These are phyloP conservation scores for Eucalyptus cloeziana DNA, from an alignment of 345 rosid species.

Conservation along the genomic window DNA sequence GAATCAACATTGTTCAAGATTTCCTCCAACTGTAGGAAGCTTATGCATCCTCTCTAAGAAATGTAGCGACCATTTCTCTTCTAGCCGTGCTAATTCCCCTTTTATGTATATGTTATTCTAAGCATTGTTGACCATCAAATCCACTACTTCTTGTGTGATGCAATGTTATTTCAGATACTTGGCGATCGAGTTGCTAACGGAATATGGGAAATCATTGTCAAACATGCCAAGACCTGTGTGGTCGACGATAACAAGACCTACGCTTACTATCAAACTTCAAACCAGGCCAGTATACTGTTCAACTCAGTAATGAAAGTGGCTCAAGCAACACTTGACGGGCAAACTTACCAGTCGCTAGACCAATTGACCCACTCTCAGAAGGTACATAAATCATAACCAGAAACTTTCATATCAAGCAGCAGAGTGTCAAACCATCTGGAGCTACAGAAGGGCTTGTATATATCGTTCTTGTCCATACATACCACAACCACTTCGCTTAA, in stretches of 20 bases:
- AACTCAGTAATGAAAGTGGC: conserved; percentile 32
- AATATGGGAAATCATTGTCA: conserved; percentile 40
- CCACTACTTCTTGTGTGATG: background rate
- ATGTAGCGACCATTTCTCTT: conserved; percentile 17
- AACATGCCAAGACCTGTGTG: conserved; percentile 50
- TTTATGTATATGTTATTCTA: background rate
- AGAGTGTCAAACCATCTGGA: background rate
- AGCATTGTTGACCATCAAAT: background rate
- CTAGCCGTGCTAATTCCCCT: background rate
- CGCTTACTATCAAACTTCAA: conserved; percentile 11
- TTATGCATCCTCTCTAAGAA: conserved; percentile 4
- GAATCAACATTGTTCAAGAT: conserved; percentile 7
- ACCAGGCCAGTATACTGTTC: conserved; percentile 20
- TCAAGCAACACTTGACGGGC: conserved; percentile 25
- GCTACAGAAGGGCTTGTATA: background rate
- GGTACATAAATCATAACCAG: conserved; percentile 6
- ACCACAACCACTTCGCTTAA: background rate
- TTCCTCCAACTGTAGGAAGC: conserved; percentile 2
- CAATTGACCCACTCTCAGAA: conserved; percentile 9
- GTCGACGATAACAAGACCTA: conserved; percentile 30
- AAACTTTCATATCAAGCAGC: background rate
- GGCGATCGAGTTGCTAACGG: conserved; percentile 20
- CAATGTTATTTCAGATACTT: conserved; percentile 25
- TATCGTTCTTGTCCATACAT: background rate
- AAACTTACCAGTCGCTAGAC: conserved; percentile 2